Base-by-base conservation (phyloP, 441 rosid genomes). In the Gossypium trilobum region DNA sequence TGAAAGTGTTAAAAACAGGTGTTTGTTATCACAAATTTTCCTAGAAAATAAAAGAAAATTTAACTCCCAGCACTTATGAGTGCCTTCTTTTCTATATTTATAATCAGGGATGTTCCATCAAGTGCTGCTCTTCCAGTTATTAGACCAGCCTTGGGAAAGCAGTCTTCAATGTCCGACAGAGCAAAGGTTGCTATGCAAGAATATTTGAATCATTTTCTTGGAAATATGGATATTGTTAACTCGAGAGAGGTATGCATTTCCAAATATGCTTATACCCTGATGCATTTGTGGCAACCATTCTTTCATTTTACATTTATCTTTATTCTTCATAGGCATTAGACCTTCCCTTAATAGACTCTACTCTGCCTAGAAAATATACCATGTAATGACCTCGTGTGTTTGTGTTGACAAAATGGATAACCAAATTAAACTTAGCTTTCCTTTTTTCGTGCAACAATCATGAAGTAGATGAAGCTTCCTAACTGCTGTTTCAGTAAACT, bases 151-250 rank as follows among this genome's bases (percentile, higher is more conserved):
- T 74, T 95, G 73, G 95, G 97, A 73, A 89, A 97, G 82, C 99
- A 93, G 77, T 86, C 92, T 77, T 90, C 99, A 1, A 85, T 95
- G 77, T 88, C 99, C 0, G 97, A 87, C 52, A 85, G 91, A 80
- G 97, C 97, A 55, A 95, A 93, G 86, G 86, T 85, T 78, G 97
- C 99, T 52, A 95, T 95, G 99, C 98, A 95, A 74, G 91, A 88
- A 73, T 95, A 95, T 79, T 77, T 95, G 77, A 93, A 93, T 81
- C 91, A 91, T 79, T 95, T 95, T 83, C 81, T 95, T 67, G 98
- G 99, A 56, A 91, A 93, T 80, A 75, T 93, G 86, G 98, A 91
- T 82, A 91, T 95, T 79, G 97, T 87, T 67, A 95, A 95, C 79
- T 95, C 98, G 39, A 90, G 85, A 71, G 99, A 95, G 98, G 99